These are phyloP conservation scores for Chimonanthus salicifolius DNA, from an alignment of 164 flowering plant species.

Conservation along the genomic window DNA sequence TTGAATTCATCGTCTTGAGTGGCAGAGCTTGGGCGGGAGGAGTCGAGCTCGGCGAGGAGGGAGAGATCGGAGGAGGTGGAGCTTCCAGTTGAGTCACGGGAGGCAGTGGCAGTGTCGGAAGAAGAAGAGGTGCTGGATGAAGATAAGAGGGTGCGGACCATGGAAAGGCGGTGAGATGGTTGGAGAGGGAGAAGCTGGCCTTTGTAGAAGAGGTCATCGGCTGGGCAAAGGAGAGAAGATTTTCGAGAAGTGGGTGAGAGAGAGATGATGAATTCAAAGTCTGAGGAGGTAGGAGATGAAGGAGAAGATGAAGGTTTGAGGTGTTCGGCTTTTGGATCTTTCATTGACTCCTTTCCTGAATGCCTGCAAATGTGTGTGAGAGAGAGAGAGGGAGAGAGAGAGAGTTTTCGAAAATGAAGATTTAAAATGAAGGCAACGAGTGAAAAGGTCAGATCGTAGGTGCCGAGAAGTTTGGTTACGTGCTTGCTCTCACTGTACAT, in stretches of 20 bases:
- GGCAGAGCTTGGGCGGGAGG: constrained; percentile 74
- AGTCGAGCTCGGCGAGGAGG: constrained; percentile 39
- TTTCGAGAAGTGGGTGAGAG: constrained; percentile 46
- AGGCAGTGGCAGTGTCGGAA: constrained; percentile 38
- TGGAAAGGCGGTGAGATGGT: constrained; percentile 72
- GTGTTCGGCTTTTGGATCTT: neutral
- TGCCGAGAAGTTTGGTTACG: too few relatives aligned
- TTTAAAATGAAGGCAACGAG: too few relatives aligned
- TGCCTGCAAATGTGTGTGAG: neutral
- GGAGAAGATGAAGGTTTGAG: constrained; percentile 48
- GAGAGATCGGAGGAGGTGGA: constrained; percentile 21
- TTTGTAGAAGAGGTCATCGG: constrained; percentile 92
- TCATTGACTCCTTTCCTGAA: neutral
- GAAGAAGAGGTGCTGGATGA: constrained; percentile 46
- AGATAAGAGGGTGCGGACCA: constrained; percentile 70
- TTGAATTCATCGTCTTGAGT: constrained; percentile 25
- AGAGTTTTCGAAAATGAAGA: neutral
- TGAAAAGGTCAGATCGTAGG: too few relatives aligned
- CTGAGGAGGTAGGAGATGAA: constrained; percentile 48
- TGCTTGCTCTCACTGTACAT: too few relatives aligned
- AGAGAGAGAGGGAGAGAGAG: neutral
- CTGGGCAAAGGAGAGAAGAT: constrained; percentile 52
- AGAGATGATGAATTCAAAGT: constrained; percentile 79
- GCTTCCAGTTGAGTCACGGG: constrained; percentile 62
- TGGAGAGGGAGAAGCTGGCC: constrained; percentile 87